Conservation (phyloP, 2,329 filamentous ascomycete genomes). For the Apiospora kogelbergensis region DNA sequence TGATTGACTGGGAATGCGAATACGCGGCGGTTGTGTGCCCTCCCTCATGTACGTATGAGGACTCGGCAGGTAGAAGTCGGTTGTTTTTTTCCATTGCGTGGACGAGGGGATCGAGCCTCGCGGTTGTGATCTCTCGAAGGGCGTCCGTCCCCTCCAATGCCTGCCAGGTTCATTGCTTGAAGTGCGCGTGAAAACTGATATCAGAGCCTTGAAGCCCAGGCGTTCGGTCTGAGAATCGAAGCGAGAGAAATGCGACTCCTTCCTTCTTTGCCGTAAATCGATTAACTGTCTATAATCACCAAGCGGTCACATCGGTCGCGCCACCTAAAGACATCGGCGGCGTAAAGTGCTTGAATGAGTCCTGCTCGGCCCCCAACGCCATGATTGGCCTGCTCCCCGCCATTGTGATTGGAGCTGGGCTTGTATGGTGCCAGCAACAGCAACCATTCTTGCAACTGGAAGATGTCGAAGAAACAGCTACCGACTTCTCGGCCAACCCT, state of each 20-base stretch:
- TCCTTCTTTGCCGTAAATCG: neutral
- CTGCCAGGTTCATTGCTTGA: neutral
- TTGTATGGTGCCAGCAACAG: neutral
- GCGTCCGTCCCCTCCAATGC: neutral
- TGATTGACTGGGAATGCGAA: neutral
- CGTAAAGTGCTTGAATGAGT: neutral
- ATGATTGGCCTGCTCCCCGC: neutral
- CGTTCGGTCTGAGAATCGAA: neutral
- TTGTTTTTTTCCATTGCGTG: neutral
- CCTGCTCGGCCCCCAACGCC: neutral
- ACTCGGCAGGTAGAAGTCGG: neutral
- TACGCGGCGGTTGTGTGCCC: neutral
- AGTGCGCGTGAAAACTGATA: neutral
- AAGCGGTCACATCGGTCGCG: neutral
- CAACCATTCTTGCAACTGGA: neutral
- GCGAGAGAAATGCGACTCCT: neutral
- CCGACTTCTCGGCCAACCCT: neutral
- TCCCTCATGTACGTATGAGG: neutral
- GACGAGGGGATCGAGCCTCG: neutral
- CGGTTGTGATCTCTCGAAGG: neutral
- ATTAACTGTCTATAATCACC: neutral
- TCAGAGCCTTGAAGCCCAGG: neutral
- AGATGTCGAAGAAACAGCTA: neutral
- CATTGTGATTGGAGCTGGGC: neutral
- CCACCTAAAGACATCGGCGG: neutral